Evolutionary conservation across 352 stramenopile genomes (phyloP).

Genomic region (Phytophthora sojae): DNA sequence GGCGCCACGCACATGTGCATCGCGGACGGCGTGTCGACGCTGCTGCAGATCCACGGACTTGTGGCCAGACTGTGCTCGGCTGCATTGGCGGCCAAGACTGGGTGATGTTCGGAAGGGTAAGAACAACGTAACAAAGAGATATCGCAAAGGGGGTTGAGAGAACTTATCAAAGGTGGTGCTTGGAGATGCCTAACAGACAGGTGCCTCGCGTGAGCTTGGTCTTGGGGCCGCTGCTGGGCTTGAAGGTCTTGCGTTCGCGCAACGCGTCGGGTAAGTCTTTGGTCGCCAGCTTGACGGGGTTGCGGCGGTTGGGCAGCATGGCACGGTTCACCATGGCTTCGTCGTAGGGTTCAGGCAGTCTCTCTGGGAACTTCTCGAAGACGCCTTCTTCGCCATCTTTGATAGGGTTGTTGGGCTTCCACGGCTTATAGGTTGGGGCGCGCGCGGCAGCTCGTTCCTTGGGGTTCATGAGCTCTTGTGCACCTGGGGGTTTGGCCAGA

Average conservation of each 20-base stretch:
- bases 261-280: conserved; percentile 63
- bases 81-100: conserved; percentile 40
- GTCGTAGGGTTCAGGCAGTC: conserved; percentile 72
- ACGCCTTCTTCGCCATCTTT: conserved; percentile 68
- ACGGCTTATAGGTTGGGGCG: conserved; percentile 68
- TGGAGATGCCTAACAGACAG: conserved; percentile 79
- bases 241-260: conserved; percentile 78
- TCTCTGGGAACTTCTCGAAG: conserved; percentile 81
- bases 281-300: conserved; percentile 74
- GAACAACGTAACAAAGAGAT: conserved; percentile 34
- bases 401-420: conserved; percentile 72
- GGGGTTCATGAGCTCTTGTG: conserved; percentile 75
- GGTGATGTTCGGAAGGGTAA: conserved; percentile 10
- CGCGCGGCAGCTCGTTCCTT: conserved; percentile 68
- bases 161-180: conserved; percentile 68
- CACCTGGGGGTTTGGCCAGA: conserved; percentile 57
- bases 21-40: conserved; percentile 90
- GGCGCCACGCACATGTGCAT: conserved; percentile 95
- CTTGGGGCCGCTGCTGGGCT: conserved; percentile 67
- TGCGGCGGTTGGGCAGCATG: conserved; percentile 74
- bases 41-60: conserved; percentile 96
- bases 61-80: conserved; percentile 76
- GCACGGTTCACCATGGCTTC: conserved; percentile 75
- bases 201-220: conserved; percentile 79
- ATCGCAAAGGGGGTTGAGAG: conserved; percentile 14